Percentiles rank a stretch among this genome's conserved stretches.
These are phyloP conservation scores for Coemansia brasiliensis DNA, from an alignment of 192 early-diverging fungal species.

Conservation along the genomic window DNA sequence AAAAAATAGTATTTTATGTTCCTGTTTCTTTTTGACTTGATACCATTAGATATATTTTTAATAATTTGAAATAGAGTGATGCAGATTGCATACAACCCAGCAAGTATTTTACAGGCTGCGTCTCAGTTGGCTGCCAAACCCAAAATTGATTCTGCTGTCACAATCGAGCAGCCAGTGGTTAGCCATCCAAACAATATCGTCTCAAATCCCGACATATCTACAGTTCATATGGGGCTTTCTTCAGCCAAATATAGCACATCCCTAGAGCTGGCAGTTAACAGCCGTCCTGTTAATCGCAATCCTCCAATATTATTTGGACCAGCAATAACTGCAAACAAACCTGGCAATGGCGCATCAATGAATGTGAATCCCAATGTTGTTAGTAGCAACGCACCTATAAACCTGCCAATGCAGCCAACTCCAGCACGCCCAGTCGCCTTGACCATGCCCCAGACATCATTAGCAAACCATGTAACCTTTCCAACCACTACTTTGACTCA, in stretches of 20 bases:
- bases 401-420: no score
- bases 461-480: background rate
- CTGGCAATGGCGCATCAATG: background rate
- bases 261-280: no score
- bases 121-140: background rate
- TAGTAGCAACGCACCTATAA: no score
- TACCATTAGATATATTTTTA: background rate
- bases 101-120: background rate
- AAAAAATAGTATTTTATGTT: background rate
- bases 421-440: no score
- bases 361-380: background rate
- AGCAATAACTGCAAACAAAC: background rate
- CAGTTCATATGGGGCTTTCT: no score
- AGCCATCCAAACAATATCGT: background rate
- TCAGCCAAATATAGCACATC: no score
- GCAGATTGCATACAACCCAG: conserved; percentile 6
- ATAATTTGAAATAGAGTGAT: background rate
- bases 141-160: background rate
- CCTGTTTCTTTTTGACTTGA: background rate
- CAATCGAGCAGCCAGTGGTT: background rate
- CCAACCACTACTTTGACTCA: conserved; percentile 2
- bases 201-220: background rate
- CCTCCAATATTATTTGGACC: background rate
- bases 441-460: background rate
- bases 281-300: no score